phyloP scores from a whole-genome alignment of 805 yeast genomes.

The Candida xyloterini region DNA sequence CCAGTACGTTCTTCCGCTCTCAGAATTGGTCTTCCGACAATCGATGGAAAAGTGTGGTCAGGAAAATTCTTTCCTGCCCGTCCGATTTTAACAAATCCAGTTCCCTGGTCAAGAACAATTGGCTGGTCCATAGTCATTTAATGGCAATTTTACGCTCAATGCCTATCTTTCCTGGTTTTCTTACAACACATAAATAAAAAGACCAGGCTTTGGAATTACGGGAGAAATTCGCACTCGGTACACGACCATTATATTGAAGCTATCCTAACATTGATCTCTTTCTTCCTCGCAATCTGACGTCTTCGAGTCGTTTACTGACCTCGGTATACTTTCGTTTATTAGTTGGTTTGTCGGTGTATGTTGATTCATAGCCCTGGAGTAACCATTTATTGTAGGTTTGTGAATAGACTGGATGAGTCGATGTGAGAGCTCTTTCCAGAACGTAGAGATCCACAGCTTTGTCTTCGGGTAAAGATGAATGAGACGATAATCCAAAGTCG shows the following conservation, averaged over 20 bases:
- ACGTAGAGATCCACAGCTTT: constrained; percentile 97
- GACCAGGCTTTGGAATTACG: not conserved
- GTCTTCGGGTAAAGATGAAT: constrained; percentile 76
- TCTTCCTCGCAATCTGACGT: constrained; percentile 87
- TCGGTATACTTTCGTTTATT: constrained; percentile 47
- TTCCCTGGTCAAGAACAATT: constrained; percentile 93
- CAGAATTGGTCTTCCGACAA: constrained; percentile 94
- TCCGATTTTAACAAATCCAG: constrained; percentile 97
- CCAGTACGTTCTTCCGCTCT: constrained; percentile 92
- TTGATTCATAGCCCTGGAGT: constrained; percentile 60
- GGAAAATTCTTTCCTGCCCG: constrained; percentile 97
- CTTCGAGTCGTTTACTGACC: constrained; percentile 64
- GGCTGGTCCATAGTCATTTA: constrained; percentile 29
- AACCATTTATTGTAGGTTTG: constrained; percentile 65
- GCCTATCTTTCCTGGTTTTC: constrained; percentile 4
- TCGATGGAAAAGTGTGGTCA: constrained; percentile 93
- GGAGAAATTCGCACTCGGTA: not conserved
- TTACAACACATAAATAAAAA: constrained; percentile 10
- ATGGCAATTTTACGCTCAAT: constrained; percentile 8
- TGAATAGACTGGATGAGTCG: constrained; percentile 83
- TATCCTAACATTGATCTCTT: constrained; percentile 90
- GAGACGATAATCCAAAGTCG: constrained; percentile 88
- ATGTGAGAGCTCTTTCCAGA: constrained; percentile 82
- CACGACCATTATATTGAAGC: constrained; percentile 5
- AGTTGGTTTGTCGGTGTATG: constrained; percentile 32